Base-by-base conservation (phyloP, 73 alveolate species). In the Blepharisma japonicum region DNA sequence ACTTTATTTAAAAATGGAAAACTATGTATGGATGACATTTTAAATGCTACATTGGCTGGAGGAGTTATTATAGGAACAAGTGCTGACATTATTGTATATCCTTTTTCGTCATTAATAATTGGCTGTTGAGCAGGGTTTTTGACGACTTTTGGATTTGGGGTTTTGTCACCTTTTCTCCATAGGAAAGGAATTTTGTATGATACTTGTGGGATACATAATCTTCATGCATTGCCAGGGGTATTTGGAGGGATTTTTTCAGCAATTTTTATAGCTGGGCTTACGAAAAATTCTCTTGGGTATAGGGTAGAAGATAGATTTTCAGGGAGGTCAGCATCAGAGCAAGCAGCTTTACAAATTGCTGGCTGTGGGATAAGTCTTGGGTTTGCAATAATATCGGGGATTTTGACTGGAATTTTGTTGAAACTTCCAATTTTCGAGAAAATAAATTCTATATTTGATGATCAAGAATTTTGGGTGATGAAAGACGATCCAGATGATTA, bases 41-140 rank as follows among this genome's bases (percentile, higher is more conserved):
- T 86, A 38, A 91, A 91, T 76, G 95, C 97, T 0, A 50, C 97
- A 18, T 84, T 91, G 53, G 97, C 96, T 38, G 98, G 98, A 55
- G 97, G 98, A 14, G 96, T 89, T 23, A 83, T 82, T 27, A 91
- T 91, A 46, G 83, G 83, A 55, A 18, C 81, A 27, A 80, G 91
- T 53, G 85, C 83, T 49, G 79, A 90, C 27, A 61, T 85, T 39
- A 55, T 77, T 21, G 47, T 68, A 21, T 90, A 89, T 6, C 77
- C 84, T n/a, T 77, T 87, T 42, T 79, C 89, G 23, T 71, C 83
- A 14, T 7, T 89, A 66, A 49, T 83, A 6, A 71, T 77, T n/a
- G 96, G 96, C 32, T 71, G 78, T 23, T 80, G 71, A 20, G 89
- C 91, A 6, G 96, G 96, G 6, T 55, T 72, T n/a, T 38, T 86